These are phyloP conservation scores for Vigna hirtella DNA, from an alignment of 306 rosid genomes.

Conservation along the genomic window DNA sequence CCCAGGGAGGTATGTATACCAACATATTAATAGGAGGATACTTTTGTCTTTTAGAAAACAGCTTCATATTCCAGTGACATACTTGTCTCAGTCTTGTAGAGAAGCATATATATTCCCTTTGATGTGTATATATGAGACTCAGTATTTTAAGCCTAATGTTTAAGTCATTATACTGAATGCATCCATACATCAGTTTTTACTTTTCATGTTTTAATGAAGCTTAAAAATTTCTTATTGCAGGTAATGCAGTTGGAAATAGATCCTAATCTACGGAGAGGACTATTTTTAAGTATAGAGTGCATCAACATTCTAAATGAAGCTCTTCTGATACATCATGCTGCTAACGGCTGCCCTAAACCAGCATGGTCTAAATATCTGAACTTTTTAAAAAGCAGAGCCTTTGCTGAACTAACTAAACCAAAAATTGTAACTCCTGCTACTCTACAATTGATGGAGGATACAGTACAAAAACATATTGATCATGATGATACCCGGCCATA, in stretches of 20 bases:
- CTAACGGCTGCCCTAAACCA: conserved; percentile 47
- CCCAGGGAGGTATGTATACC: conserved; percentile 75
- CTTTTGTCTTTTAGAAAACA: neutral
- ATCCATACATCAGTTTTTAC: neutral
- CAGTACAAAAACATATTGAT: conserved; percentile 14
- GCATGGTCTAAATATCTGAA: conserved; percentile 48
- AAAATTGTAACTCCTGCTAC: conserved; percentile 43
- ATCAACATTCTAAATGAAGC: conserved; percentile 47
- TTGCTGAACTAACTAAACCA: conserved; percentile 46
- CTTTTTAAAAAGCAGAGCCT: conserved; percentile 43
- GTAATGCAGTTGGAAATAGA: conserved; percentile 41
- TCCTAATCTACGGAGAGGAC: conserved; percentile 39
- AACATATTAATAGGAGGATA: conserved; percentile 5
- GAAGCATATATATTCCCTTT: conserved; percentile 10
- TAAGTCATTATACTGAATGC: conserved; percentile 9
- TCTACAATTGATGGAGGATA: conserved; percentile 39
- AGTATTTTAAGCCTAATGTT: conserved; percentile 31
- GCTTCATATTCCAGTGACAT: neutral
- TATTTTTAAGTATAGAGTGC: conserved; percentile 46
- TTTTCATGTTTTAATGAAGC: conserved; percentile 8
- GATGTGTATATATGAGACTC: conserved; percentile 1
- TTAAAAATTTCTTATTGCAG: conserved; percentile 28
- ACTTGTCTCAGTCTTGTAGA: conserved; percentile 10
- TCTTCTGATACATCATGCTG: conserved; percentile 39
- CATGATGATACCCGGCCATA: conserved; percentile 19